These are phyloP conservation scores for Cetradonia linearis DNA, from an alignment of 495 filamentous ascomycete species.

Conservation along the genomic window DNA sequence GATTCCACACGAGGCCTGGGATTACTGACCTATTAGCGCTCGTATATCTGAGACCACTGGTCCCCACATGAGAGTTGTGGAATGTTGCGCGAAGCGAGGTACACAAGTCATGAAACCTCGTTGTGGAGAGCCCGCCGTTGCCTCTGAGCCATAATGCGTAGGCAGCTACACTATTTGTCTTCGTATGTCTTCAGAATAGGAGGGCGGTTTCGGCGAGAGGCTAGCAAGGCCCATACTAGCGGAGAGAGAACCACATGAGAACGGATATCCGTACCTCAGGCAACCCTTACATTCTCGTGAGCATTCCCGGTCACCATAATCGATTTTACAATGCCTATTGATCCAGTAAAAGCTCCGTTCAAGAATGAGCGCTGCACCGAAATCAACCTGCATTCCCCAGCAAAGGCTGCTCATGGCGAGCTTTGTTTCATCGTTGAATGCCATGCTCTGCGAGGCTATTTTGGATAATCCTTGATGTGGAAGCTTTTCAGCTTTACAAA, in stretches of 20 bases:
- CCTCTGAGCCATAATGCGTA: background rate
- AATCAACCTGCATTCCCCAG: background rate
- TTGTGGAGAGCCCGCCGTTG: background rate
- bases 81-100: slow-evolving; percentile 10
- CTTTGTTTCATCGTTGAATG: background rate
- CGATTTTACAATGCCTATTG: background rate
- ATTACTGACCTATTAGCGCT: slow-evolving; percentile 4
- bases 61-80: slow-evolving; percentile 10
- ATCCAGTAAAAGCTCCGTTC: background rate
- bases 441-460: slow-evolving; percentile 29
- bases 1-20: slow-evolving; percentile 1
- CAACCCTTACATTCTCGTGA: slow-evolving; percentile 2
- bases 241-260: background rate
- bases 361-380: background rate
- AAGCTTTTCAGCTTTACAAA: slow-evolving; percentile 95
- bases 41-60: background rate
- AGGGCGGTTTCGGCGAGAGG: background rate
- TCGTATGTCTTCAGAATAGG: background rate
- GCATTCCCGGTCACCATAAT: slow-evolving; percentile 1
- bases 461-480: slow-evolving; percentile 83
- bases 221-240: background rate
- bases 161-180: background rate
- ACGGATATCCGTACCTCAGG: background rate
- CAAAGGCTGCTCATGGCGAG: background rate
- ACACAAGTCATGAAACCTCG: background rate